Percentiles rank a stretch among this genome's conserved stretches.
These are phyloP conservation scores for Massariosphaeria phaeospora DNA, from an alignment of 495 filamentous ascomycete species.

Conservation along the genomic window DNA sequence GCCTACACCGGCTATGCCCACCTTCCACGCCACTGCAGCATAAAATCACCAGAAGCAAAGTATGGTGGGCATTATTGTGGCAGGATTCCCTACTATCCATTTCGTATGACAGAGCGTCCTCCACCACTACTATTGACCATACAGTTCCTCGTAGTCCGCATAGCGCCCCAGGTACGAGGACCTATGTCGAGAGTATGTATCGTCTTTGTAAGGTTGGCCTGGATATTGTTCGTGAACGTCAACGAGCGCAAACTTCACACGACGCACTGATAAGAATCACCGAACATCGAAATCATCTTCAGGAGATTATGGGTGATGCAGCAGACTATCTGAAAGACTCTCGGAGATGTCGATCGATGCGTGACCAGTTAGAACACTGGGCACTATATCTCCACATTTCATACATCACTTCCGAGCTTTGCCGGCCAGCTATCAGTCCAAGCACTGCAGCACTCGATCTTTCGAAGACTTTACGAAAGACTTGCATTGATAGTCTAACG, in stretches of 20 bases:
- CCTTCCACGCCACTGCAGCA: constrained; percentile 40
- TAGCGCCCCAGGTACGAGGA: constrained; percentile 42
- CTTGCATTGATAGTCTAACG: constrained; percentile 58
- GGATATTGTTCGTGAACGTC: constrained; percentile 55
- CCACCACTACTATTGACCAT: constrained; percentile 48
- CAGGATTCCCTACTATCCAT: constrained; percentile 59
- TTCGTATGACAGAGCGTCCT: constrained; percentile 55
- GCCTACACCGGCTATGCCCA: constrained; percentile 52
- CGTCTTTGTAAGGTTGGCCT: constrained; percentile 49
- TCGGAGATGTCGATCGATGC: constrained; percentile 45
- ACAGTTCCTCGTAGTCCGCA: constrained; percentile 46
- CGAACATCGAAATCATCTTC: constrained; percentile 49
- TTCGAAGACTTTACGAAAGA: constrained; percentile 44
- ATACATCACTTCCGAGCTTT: constrained; percentile 57
- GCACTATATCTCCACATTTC: constrained; percentile 55
- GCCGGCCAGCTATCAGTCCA: constrained; percentile 54
- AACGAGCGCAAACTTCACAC: constrained; percentile 44
- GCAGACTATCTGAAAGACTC: constrained; percentile 51
- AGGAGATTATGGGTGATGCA: constrained; percentile 50
- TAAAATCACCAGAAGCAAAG: constrained; percentile 31
- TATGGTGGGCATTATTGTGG: constrained; percentile 58
- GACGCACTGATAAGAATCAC: constrained; percentile 46
- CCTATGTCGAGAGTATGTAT: constrained; percentile 54
- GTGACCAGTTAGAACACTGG: constrained; percentile 53
- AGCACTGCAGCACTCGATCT: constrained; percentile 42